phyloP scores from a whole-genome alignment of 176 grass and related monocot species.

The Calamus simplicifolius region DNA sequence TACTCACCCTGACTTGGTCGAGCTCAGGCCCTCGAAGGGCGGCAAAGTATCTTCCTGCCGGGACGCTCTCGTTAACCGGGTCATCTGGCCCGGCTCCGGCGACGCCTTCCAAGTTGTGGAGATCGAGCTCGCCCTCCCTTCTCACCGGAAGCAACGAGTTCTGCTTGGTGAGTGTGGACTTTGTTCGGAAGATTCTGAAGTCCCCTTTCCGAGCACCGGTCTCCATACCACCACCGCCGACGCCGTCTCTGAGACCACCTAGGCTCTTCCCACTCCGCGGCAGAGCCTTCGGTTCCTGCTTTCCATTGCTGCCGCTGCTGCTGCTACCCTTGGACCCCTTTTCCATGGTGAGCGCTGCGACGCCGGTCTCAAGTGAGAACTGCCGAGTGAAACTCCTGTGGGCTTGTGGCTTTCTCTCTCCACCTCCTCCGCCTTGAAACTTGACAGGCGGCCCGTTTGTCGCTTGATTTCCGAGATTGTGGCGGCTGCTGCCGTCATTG shows the following conservation, averaged over 20 bases:
- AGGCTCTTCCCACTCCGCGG: slow-evolving; percentile 79
- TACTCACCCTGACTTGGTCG: slow-evolving; percentile 83
- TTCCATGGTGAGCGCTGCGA: slow-evolving; percentile 63
- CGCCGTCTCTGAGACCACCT: slow-evolving; percentile 20
- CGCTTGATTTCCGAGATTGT: slow-evolving; percentile 20
- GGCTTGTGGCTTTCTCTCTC: slow-evolving; percentile 29
- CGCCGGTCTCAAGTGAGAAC: slow-evolving; percentile 74
- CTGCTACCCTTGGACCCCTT: slow-evolving; percentile 22
- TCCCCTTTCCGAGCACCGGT: slow-evolving; percentile 39
- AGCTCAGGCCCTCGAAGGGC: slow-evolving; percentile 93
- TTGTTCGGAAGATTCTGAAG: slow-evolving; percentile 94
- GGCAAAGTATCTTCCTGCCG: slow-evolving; percentile 87
- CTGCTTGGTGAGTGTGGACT: slow-evolving; percentile 83
- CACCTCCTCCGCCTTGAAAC: slow-evolving; percentile 24
- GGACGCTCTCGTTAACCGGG: slow-evolving; percentile 75
- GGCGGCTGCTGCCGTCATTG: not conserved
- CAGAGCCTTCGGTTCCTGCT: slow-evolving; percentile 25
- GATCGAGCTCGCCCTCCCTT: slow-evolving; percentile 44
- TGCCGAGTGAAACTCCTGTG: slow-evolving; percentile 53
- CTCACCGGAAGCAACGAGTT: slow-evolving; percentile 51
- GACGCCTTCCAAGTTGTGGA: slow-evolving; percentile 34
- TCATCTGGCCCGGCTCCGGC: slow-evolving; percentile 32
- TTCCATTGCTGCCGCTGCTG: slow-evolving; percentile 12
- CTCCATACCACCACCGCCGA: slow-evolving; percentile 4
- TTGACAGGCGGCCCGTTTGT: slow-evolving; percentile 44